Conservation (phyloP, 306 rosid species). For the Hippophae rhamnoides region DNA sequence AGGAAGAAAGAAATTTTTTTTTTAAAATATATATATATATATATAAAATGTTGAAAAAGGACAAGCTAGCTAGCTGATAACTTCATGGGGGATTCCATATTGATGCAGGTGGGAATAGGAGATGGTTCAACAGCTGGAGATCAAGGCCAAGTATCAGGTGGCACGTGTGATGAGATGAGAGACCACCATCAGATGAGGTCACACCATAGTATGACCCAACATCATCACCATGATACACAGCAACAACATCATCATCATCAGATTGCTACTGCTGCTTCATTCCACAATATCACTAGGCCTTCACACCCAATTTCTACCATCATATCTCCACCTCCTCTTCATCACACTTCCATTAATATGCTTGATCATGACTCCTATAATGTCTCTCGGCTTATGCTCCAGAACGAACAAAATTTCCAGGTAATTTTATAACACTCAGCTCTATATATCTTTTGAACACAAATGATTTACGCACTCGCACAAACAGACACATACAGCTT, state of each 20-base stretch:
- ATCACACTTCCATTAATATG: slow-evolving; percentile 54
- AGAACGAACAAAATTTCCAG: slow-evolving; percentile 57
- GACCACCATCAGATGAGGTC: background rate
- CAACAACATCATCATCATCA: slow-evolving; percentile 39
- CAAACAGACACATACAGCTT: no score
- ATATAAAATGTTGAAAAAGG: slow-evolving; percentile 15
- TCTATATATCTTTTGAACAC: background rate
- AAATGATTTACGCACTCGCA: no score
- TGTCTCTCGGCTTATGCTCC: slow-evolving; percentile 63
- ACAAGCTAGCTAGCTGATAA: slow-evolving; percentile 18
- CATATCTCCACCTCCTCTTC: slow-evolving; percentile 70
- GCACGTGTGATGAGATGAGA: slow-evolving; percentile 44
- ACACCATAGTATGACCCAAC: no score
- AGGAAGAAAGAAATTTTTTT: no score
- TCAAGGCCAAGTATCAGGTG: slow-evolving; percentile 23
- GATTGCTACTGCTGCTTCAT: slow-evolving; percentile 29
- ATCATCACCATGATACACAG: background rate
- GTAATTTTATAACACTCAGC: slow-evolving; percentile 22
- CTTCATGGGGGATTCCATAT: background rate
- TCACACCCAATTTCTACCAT: slow-evolving; percentile 61
- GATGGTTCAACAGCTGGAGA: slow-evolving; percentile 46
- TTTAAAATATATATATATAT: no score
- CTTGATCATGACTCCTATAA: slow-evolving; percentile 69
- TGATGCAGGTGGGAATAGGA: slow-evolving; percentile 68
- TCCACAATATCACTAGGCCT: slow-evolving; percentile 58